Conservation (phyloP, 169 alveolate genomes). For the Cyclospora cayetanensis region DNA sequence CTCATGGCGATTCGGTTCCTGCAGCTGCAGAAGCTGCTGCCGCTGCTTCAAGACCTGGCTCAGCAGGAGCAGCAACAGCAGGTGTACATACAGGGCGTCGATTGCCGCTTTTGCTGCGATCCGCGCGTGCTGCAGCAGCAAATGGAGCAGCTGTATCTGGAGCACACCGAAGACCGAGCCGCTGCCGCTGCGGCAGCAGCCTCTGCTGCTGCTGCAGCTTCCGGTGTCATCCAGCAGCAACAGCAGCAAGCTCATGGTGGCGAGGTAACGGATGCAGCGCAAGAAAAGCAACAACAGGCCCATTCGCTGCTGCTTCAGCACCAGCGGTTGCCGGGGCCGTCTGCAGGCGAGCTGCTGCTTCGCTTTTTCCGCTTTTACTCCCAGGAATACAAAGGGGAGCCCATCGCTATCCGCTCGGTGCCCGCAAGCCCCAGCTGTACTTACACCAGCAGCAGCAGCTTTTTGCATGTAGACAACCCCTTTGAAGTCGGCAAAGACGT, state of each 20-base stretch:
- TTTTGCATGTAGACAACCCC: conserved; percentile 61
- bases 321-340: background rate
- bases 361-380: conserved; percentile 71
- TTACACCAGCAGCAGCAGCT: conserved; percentile 38
- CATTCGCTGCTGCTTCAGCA: background rate
- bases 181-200: conserved; percentile 57
- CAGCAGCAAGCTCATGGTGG: background rate
- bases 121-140: background rate
- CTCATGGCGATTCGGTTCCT: conserved; percentile 71
- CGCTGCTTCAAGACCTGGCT: conserved; percentile 54
- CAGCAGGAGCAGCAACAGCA: conserved; percentile 74
- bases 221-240: background rate
- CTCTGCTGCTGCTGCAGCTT: background rate
- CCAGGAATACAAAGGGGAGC: conserved; percentile 48
- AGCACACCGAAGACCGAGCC: conserved; percentile 26
- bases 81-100: conserved; percentile 73
- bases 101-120: conserved; percentile 66
- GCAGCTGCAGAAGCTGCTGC: conserved; percentile 52
- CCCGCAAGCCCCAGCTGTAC: background rate
- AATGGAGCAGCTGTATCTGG: background rate
- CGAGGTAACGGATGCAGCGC: background rate
- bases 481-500: conserved; percentile 78
- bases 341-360: background rate
- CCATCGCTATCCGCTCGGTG: conserved; percentile 35
- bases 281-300: background rate